Conservation (phyloP, 805 yeast species). For the Cyberlindnera xylosilytica region DNA sequence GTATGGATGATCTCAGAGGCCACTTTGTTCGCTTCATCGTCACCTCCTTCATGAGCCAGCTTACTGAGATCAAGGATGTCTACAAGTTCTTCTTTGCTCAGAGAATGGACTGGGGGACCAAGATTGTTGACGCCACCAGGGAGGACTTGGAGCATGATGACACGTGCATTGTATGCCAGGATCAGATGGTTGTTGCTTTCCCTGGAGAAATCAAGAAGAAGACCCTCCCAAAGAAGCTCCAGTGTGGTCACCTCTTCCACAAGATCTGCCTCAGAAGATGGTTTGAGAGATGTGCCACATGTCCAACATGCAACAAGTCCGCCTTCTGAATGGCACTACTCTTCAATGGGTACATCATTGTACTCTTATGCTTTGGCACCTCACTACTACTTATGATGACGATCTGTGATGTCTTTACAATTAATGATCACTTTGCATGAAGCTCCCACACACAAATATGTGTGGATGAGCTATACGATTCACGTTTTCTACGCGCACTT, state of each 20-base stretch:
- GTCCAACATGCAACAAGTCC: neutral
- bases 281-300: neutral
- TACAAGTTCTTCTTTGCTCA: neutral
- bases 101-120: neutral
- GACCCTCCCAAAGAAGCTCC: neutral
- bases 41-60: neutral
- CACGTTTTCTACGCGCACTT: too few species aligned
- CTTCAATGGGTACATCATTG: too few species aligned
- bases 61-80: neutral
- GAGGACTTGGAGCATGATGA: neutral
- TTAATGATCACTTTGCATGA: too few species aligned
- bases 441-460: too few species aligned
- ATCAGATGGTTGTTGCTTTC: neutral
- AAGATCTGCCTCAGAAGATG: neutral
- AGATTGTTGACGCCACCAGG: neutral
- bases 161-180: neutral
- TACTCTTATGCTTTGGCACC: too few species aligned
- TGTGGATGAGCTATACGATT: too few species aligned
- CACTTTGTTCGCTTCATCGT: too few species aligned
- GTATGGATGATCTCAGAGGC: too few species aligned
- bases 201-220: neutral
- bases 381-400: too few species aligned
- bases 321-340: too few species aligned
- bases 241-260: neutral
- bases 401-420: too few species aligned